phyloP scores from a whole-genome alignment of 176 grass and related monocot species.

The Hordeum marinum region DNA sequence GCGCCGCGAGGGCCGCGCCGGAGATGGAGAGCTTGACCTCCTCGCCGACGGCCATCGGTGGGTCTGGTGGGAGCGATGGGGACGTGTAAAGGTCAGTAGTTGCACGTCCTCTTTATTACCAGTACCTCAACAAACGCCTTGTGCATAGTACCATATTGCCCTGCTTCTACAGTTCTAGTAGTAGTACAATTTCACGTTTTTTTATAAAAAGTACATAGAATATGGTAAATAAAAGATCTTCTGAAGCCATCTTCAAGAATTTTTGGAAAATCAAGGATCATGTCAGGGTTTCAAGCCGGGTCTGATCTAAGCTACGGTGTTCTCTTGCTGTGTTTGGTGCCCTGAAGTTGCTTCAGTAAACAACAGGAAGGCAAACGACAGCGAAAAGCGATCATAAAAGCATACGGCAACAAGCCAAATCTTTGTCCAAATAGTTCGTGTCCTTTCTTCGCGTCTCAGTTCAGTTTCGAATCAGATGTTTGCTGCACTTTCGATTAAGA shows the following conservation, averaged over 20 bases:
- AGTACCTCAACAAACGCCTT: neutral
- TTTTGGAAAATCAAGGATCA: neutral
- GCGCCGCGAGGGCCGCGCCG: conserved; percentile 48
- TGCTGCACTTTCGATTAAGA: neutral
- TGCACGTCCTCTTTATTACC: neutral
- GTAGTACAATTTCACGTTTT: too few species aligned
- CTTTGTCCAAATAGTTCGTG: neutral
- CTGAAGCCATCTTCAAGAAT: neutral
- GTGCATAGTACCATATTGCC: neutral
- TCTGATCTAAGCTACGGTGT: neutral
- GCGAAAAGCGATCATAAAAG: neutral
- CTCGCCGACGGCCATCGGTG: conserved; percentile 27
- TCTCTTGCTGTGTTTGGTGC: neutral
- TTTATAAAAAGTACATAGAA: too few species aligned
- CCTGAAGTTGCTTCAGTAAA: neutral
- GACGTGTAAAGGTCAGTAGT: neutral
- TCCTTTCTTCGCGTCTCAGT: neutral
- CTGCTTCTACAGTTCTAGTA: neutral
- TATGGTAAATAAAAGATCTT: neutral
- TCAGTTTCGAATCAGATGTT: neutral
- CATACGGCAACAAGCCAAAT: neutral
- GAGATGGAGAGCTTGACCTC: conserved; percentile 55
- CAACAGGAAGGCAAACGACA: neutral
- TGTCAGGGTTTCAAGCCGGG: neutral
- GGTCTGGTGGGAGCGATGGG: neutral